These are phyloP conservation scores for Celoporthe dispersa DNA, from an alignment of 2,329 filamentous ascomycete genomes.

Conservation along the genomic window DNA sequence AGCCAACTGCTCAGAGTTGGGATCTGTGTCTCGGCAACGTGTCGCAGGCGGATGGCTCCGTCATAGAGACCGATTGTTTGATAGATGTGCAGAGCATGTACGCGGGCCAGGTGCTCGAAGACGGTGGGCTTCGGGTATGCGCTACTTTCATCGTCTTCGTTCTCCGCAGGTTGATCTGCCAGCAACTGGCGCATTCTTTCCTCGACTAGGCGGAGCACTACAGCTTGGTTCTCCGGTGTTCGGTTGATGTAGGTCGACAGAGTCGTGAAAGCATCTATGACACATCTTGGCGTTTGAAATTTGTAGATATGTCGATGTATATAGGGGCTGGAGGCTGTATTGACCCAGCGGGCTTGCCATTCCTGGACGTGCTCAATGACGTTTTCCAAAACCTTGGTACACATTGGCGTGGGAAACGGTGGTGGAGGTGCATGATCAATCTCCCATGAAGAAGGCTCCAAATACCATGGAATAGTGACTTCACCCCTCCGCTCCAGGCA, in stretches of 20 bases:
- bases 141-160: neutral
- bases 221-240: slow-evolving; percentile 27
- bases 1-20: slow-evolving; percentile 22
- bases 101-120: slow-evolving; percentile 44
- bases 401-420: slow-evolving; percentile 6
- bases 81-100: slow-evolving; percentile 55
- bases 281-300: slow-evolving; percentile 33
- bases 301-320: slow-evolving; percentile 39
- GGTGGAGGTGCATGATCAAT: slow-evolving; percentile 20
- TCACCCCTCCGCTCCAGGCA: neutral
- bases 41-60: slow-evolving; percentile 49
- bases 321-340: slow-evolving; percentile 37
- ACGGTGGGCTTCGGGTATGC: slow-evolving; percentile 22
- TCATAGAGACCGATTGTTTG: slow-evolving; percentile 56
- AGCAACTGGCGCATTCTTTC: slow-evolving; percentile 26
- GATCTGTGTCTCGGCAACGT: slow-evolving; percentile 40
- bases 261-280: slow-evolving; percentile 39
- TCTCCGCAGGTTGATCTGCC: slow-evolving; percentile 6
- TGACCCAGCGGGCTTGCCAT: slow-evolving; percentile 38
- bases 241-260: slow-evolving; percentile 32
- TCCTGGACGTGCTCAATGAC: slow-evolving; percentile 28
- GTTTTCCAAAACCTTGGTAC: slow-evolving; percentile 22
- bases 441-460: slow-evolving; percentile 28
- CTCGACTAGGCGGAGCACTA: slow-evolving; percentile 28
- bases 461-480: slow-evolving; percentile 13